These are phyloP conservation scores for Arabidopsis arenosa DNA, from an alignment of 345 rosid genomes.

Conservation along the genomic window DNA sequence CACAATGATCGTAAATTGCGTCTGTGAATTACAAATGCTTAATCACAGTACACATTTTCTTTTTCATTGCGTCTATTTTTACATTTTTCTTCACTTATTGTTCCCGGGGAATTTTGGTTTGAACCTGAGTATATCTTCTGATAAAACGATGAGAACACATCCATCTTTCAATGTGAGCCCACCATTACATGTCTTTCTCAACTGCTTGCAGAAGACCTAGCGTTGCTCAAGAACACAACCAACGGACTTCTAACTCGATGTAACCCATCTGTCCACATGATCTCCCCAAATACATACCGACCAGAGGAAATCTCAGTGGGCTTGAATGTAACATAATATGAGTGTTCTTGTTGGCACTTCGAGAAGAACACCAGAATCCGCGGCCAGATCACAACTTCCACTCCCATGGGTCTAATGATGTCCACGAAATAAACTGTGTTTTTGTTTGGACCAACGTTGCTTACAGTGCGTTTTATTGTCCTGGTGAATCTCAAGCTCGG, in stretches of 20 bases:
- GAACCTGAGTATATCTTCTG: no score
- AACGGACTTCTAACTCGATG: conserved; percentile 70
- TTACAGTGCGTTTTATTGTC: conserved; percentile 59
- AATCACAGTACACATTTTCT: no score
- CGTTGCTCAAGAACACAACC: conserved; percentile 49
- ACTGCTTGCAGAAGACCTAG: no score
- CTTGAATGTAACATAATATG: conserved; percentile 57
- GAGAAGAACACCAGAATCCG: conserved; percentile 55
- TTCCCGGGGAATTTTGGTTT: no score
- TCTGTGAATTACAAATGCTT: no score
- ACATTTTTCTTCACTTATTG: no score
- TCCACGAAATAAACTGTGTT: conserved; percentile 48
- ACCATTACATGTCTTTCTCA: no score
- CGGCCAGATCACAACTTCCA: conserved; percentile 68
- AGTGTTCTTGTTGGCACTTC: conserved; percentile 41
- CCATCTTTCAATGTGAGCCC: no score
- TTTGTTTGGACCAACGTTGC: conserved; percentile 55
- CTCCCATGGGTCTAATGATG: conserved; percentile 58
- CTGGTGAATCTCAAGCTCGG: conserved; percentile 49
- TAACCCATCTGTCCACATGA: conserved; percentile 64
- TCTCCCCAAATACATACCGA: conserved; percentile 70
- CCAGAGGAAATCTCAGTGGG: conserved; percentile 53
- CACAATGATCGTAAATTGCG: no score
- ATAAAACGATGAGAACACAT: no score
- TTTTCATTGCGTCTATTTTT: no score